A percentile compares a stretch with the other conserved stretches of the same genome.
These are phyloP conservation scores for Didymella segeticola DNA, from an alignment of 2,329 filamentous ascomycete species.

Conservation along the genomic window DNA sequence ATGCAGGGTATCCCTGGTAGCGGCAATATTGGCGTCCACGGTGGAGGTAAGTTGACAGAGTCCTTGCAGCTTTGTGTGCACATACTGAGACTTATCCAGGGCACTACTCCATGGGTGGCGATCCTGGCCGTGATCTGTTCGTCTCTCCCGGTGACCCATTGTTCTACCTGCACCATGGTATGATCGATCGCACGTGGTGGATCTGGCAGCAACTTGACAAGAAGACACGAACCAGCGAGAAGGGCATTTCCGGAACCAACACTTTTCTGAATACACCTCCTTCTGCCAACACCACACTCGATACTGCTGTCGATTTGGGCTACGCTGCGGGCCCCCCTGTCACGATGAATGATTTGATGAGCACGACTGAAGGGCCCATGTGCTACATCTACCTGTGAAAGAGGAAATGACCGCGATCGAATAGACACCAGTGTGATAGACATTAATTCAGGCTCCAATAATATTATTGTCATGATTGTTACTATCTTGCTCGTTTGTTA, in stretches of 20 bases:
- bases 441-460: too few species aligned
- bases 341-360: conserved; percentile 39
- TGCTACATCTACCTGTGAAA: conserved; percentile 44
- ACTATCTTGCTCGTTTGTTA: too few species aligned
- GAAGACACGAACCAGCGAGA: conserved; percentile 37
- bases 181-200: conserved; percentile 56
- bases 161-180: conserved; percentile 57
- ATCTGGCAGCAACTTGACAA: conserved; percentile 49
- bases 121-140: conserved; percentile 45
- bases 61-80: conserved; percentile 20
- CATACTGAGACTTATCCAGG: conserved; percentile 50
- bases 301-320: conserved; percentile 52
- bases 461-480: too few species aligned
- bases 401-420: too few species aligned
- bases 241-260: conserved; percentile 52
- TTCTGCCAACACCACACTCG: conserved; percentile 55
- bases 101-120: conserved; percentile 56
- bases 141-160: conserved; percentile 40
- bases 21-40: conserved; percentile 39
- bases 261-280: conserved; percentile 55
- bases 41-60: conserved; percentile 27
- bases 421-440: too few species aligned
- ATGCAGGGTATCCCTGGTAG: conserved; percentile 40
- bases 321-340: conserved; percentile 34
- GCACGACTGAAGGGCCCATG: conserved; percentile 41